Conservation (phyloP, 164 flowering plant species). For the Piper betle region DNA sequence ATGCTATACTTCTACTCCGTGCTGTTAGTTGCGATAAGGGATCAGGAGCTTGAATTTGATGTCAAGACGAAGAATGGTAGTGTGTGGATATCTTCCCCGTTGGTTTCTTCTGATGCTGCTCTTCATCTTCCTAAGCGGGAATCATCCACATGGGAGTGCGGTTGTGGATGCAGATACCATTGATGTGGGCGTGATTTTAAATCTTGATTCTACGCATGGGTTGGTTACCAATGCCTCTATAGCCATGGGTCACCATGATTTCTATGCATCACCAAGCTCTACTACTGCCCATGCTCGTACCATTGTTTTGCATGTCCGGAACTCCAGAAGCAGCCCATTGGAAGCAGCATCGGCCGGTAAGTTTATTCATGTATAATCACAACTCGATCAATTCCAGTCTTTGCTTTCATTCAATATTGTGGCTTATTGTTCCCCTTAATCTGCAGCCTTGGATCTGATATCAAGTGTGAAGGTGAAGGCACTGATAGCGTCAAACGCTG, state of each 20-base stretch:
- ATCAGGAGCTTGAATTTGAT: no score
- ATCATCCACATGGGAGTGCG: no score
- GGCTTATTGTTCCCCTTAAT: neutral
- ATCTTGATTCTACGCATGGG: neutral
- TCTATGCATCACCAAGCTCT: conserved; percentile 4
- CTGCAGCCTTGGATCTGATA: conserved; percentile 16
- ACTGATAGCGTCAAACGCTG: conserved; percentile 10
- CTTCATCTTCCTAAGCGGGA: no score
- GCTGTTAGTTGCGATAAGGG: no score
- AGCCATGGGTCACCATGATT: neutral
- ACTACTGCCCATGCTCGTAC: neutral
- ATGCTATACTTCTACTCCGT: no score
- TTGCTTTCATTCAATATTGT: neutral
- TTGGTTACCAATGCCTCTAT: neutral
- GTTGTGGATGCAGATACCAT: neutral
- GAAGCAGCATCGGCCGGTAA: conserved; percentile 1
- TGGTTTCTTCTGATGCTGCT: no score
- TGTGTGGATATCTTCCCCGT: no score
- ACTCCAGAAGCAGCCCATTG: conserved; percentile 9
- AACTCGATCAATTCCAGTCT: neutral
- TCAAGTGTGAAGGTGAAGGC: conserved; percentile 13
- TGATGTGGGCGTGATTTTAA: neutral
- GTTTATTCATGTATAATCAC: neutral
- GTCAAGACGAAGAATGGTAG: no score
- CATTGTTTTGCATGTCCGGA: conserved; percentile 7